phyloP scores from a whole-genome alignment of 345 rosid species.

The Melaleuca quinquenervia region DNA sequence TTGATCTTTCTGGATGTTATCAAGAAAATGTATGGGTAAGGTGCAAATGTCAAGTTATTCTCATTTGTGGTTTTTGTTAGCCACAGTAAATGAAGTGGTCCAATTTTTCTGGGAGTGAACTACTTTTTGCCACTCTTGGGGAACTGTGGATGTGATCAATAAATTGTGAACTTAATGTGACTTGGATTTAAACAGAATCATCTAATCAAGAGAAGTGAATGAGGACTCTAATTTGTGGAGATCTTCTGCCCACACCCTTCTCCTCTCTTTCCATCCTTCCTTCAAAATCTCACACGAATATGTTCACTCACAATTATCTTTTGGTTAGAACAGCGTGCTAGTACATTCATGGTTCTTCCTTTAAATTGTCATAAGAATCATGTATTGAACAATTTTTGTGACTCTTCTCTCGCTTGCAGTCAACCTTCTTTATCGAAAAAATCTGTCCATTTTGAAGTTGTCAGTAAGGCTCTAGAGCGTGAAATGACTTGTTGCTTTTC shows the following conservation, averaged over 20 bases:
- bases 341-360: not conserved
- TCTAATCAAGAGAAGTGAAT: not conserved
- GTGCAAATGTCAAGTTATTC: no score
- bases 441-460: not conserved
- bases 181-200: not conserved
- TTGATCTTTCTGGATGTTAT: no score
- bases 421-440: not conserved
- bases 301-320: not conserved
- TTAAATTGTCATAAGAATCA: not conserved
- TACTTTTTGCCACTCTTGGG: not conserved
- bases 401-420: not conserved
- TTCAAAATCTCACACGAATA: not conserved
- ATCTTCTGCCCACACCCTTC: not conserved
- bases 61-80: no score
- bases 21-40: no score
- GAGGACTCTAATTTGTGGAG: not conserved
- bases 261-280: not conserved
- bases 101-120: not conserved
- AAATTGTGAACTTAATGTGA: not conserved
- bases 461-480: not conserved
- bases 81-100: not conserved
- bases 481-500: not conserved
- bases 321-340: not conserved
- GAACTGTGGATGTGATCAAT: not conserved
- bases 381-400: not conserved